phyloP scores from a whole-genome alignment of 83 land plant genomes.

The Picea engelmannii region DNA sequence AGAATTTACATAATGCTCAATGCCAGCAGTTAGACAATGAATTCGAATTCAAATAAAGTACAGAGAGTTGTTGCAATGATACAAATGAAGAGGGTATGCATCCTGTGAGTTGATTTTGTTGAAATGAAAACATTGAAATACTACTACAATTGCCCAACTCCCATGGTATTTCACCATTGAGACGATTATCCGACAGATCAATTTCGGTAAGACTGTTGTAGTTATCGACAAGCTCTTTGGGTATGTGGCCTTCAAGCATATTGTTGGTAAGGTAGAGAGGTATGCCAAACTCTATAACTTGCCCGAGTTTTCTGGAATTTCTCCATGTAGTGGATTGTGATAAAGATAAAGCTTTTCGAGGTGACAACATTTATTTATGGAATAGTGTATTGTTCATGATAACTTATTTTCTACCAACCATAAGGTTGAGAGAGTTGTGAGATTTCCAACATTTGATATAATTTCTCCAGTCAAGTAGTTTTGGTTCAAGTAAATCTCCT shows the following conservation, averaged over 20 bases:
- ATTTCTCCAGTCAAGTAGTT: conserved; percentile 67
- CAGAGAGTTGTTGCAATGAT: conserved; percentile 1
- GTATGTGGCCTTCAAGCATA: conserved; percentile 45
- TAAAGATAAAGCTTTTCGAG: too few relatives aligned
- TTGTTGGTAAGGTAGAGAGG: conserved; percentile 55
- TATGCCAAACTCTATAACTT: conserved; percentile 37
- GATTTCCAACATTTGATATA: conserved; percentile 50
- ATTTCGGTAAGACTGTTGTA: conserved; percentile 24
- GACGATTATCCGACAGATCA: neutral
- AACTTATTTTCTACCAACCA: conserved; percentile 42
- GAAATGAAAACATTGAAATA: too few relatives aligned
- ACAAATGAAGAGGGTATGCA: too few relatives aligned
- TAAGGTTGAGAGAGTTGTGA: conserved; percentile 25
- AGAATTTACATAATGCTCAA: too few relatives aligned
- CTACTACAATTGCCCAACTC: too few relatives aligned
- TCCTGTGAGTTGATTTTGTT: too few relatives aligned
- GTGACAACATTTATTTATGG: conserved; percentile 33
- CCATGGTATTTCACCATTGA: too few relatives aligned
- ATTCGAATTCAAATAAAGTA: conserved; percentile 36
- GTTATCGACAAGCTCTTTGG: conserved; percentile 33
- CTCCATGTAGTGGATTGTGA: conserved; percentile 37
- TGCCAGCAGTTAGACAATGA: conserved; percentile 25
- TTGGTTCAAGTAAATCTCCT: conserved; percentile 27
- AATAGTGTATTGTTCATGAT: conserved; percentile 34
- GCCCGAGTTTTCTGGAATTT: conserved; percentile 30